Evolutionary conservation across 2,329 filamentous ascomycete species (phyloP), one percentile per base, ranked within the genome.

Genomic region (Hypoxylon rubiginosum): DNA sequence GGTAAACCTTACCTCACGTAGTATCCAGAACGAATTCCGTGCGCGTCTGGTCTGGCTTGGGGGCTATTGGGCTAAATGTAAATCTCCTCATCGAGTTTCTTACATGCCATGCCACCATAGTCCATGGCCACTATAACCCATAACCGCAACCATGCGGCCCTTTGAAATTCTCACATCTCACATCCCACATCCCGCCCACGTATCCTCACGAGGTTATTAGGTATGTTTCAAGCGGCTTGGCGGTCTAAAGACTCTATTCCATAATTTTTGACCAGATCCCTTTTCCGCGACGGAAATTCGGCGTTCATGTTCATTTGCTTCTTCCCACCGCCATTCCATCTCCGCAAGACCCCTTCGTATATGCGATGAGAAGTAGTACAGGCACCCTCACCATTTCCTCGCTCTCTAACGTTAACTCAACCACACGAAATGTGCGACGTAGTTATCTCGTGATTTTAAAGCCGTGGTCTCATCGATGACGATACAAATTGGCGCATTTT

Each of bases 1-100:
- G 51, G 50, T 60, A 61, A 62, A 62, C 41, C 36, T 66, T 60
- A 66, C 58, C 48, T 58, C 52, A 61, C 13, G 63, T 66, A 48
- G 66, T 34, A 68, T 68, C 32, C 24, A 24, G 52, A 57, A 30
- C 34, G 36, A 28, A 32, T 2, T 11, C 45, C 36, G 41, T 30
- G 41, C 24, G 41, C 39, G 45, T 50, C 54, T 43, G 39, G 19
- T 17, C 24, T 45, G 24, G n/a, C n/a, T n/a, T n/a, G n/a, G n/a
- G n/a, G n/a, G n/a, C n/a, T n/a, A 26, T 19, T 54, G 48, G 60
- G 53, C 54, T 61, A 62, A 59, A 58, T 52, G 30, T 45, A 61
- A 30, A 4, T 24, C 59, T 59, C 53, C 43, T 59, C 28, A 10
- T 52, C n/a, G 8, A 53, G 50, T 26, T 39, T 36, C 21, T 48